Percentiles rank a stretch among this genome's conserved stretches.
Evolutionary conservation across 2,329 filamentous ascomycete species (phyloP).

Genomic region (Cladosporium oxysporum): DNA sequence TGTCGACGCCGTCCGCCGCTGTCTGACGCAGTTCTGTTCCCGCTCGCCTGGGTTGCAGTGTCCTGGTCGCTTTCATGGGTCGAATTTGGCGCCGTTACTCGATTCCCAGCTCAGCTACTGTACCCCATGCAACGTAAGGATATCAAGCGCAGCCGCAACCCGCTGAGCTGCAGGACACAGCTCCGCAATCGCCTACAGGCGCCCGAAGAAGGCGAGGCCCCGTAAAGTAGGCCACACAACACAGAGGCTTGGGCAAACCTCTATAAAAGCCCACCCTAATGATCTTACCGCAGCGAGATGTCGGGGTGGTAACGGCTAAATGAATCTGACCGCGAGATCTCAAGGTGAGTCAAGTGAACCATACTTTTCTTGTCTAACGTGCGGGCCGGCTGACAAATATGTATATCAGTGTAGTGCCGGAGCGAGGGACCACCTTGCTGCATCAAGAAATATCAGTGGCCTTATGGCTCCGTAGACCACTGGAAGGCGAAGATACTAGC

Average conservation of each 20-base stretch:
- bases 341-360: neutral
- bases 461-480: neutral
- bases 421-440: neutral
- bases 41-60: neutral
- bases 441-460: neutral
- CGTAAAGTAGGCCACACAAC: neutral
- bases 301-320: neutral
- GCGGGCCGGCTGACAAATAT: neutral
- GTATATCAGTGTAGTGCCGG: neutral
- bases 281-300: neutral
- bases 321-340: neutral
- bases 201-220: no score
- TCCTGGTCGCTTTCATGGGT: neutral
- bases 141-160: neutral
- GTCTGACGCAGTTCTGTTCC: neutral
- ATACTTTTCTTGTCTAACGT: neutral
- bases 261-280: neutral
- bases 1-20: neutral
- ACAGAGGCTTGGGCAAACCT: neutral
- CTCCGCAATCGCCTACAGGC: neutral
- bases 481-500: neutral
- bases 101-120: neutral
- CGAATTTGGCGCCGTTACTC: neutral
- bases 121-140: neutral
- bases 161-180: neutral